Percentiles rank a stretch among this genome's conserved stretches.
Conservation (phyloP, 768 basidiomycete genomes). For the Mycena leptocephala region DNA sequence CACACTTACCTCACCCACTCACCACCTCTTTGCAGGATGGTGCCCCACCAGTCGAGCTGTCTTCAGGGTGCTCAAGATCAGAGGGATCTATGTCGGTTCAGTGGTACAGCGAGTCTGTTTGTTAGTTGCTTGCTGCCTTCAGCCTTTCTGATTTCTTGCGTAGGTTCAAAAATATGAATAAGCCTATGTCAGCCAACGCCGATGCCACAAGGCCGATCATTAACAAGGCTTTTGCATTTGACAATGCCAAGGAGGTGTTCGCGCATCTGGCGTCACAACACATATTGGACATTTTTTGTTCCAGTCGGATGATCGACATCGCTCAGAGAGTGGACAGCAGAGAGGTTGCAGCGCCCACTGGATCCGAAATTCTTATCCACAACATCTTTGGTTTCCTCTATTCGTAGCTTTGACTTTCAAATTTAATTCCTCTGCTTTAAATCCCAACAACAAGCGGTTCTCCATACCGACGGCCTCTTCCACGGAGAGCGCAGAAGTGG, state of each 20-base stretch:
- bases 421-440: too few species aligned
- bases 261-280: neutral
- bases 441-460: too few species aligned
- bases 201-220: neutral
- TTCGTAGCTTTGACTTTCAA: too few species aligned
- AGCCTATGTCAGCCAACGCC: neutral
- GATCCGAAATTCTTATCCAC: too few species aligned
- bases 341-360: too few species aligned
- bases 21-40: constrained; percentile 31
- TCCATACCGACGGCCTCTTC: too few species aligned
- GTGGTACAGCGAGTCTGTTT: constrained; percentile 62
- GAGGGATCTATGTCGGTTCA: constrained; percentile 71
- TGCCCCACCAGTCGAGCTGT: constrained; percentile 52
- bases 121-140: neutral
- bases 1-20: neutral
- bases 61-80: constrained; percentile 57
- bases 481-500: too few species aligned
- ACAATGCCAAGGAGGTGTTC: neutral
- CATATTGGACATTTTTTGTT: neutral
- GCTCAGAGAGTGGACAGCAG: too few species aligned
- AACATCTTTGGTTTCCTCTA: too few species aligned
- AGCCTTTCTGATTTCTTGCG: neutral
- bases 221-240: neutral
- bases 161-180: neutral
- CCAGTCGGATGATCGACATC: too few species aligned